Percentiles rank a stretch among this genome's conserved stretches.
These are phyloP conservation scores for Fusarium lyarnte DNA, from an alignment of 2,329 filamentous ascomycete species.

Conservation along the genomic window DNA sequence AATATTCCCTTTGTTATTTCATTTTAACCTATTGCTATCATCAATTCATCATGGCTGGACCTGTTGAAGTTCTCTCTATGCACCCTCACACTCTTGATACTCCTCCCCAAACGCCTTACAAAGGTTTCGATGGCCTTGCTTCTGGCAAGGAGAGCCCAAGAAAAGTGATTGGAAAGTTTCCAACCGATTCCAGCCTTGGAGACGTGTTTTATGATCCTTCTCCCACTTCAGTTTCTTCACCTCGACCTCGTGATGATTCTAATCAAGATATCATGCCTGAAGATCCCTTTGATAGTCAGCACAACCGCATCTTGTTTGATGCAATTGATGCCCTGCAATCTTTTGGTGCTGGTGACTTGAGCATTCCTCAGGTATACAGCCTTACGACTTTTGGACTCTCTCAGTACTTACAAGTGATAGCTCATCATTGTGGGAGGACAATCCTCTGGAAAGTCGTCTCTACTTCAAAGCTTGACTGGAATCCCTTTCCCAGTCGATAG, in stretches of 20 bases:
- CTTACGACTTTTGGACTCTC: rapidly evolving
- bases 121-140: background rate
- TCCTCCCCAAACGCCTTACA: slow-evolving; percentile 1
- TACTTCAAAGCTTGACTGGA: slow-evolving; percentile 50
- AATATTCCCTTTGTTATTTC: background rate
- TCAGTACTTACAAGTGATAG: slow-evolving; percentile 22
- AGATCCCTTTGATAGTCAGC: slow-evolving; percentile 49
- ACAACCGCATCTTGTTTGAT: slow-evolving; percentile 49
- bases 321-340: slow-evolving; percentile 50
- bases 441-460: slow-evolving; percentile 51
- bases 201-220: slow-evolving; percentile 12
- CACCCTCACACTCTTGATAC: background rate
- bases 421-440: slow-evolving; percentile 51
- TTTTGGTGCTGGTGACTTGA: slow-evolving; percentile 45
- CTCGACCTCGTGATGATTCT: background rate
- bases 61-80: slow-evolving; percentile 7
- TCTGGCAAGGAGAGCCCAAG: background rate
- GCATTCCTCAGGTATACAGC: slow-evolving; percentile 48
- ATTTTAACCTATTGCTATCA: background rate
- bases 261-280: slow-evolving; percentile 28
- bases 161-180: background rate
- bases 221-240: background rate
- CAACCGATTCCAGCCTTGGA: slow-evolving; percentile 16
- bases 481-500: slow-evolving; percentile 50
- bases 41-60: slow-evolving; percentile 25